phyloP scores from a whole-genome alignment of 495 filamentous ascomycete species.

The Melanomma pulvis-pyrius region DNA sequence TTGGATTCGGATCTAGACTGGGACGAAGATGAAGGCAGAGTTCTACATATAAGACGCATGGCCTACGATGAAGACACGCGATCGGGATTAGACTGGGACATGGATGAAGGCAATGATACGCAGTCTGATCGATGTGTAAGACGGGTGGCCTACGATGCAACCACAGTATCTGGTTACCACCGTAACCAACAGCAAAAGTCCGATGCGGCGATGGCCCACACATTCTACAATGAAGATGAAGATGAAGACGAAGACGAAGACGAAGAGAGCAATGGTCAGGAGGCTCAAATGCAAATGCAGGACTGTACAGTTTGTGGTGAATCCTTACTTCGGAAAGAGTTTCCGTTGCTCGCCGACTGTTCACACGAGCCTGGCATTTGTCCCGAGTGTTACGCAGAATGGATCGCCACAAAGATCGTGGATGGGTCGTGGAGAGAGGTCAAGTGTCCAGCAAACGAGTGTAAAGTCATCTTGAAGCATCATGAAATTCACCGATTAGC shows the following conservation, averaged over 20 bases:
- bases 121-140: too few species aligned
- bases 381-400: constrained; percentile 19
- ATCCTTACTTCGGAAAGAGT: neutral
- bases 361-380: constrained; percentile 28
- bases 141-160: neutral
- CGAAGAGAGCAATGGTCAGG: neutral
- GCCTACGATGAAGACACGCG: neutral
- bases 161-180: too few species aligned
- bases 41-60: too few species aligned
- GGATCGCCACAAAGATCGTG: constrained; percentile 27
- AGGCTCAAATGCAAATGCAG: neutral
- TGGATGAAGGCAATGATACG: constrained; percentile 1
- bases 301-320: constrained; percentile 37
- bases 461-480: constrained; percentile 19
- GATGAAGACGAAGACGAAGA: neutral
- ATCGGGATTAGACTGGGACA: neutral
- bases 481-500: constrained; percentile 29
- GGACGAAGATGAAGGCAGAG: neutral
- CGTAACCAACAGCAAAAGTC: constrained; percentile 5
- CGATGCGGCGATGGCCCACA: constrained; percentile 17
- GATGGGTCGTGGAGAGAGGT: constrained; percentile 29
- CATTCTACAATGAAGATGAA: constrained; percentile 20
- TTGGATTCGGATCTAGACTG: neutral
- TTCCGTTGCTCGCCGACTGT: constrained; percentile 25
- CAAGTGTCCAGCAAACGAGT: constrained; percentile 30